Evolutionary conservation across 2,329 filamentous ascomycete genomes (phyloP).

Genomic region (Akanthomyces muscarius): DNA sequence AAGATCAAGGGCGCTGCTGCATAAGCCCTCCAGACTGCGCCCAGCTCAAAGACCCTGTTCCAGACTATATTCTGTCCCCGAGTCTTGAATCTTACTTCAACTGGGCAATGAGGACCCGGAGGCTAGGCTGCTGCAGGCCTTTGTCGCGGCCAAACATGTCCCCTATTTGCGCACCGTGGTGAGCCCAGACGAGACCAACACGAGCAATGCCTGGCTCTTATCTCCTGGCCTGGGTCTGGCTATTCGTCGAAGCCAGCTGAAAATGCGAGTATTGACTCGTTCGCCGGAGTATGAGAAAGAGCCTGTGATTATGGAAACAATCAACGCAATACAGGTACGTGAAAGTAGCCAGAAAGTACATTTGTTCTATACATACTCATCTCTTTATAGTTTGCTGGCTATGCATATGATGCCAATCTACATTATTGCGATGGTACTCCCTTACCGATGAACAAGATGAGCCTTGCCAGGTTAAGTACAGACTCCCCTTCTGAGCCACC

Average conservation of each 20-base stretch:
- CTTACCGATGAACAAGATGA: background rate
- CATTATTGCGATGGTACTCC: background rate
- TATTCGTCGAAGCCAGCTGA: background rate
- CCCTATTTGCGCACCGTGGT: background rate
- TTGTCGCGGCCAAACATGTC: background rate
- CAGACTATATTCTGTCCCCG: background rate
- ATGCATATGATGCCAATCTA: background rate
- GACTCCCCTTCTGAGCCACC: background rate
- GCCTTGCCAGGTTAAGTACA: background rate
- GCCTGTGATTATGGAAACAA: background rate
- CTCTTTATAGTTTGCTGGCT: background rate
- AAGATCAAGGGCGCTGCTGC: background rate
- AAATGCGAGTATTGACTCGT: background rate
- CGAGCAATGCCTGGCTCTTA: background rate
- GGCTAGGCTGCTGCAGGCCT: background rate
- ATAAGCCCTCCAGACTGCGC: background rate
- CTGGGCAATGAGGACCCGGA: background rate
- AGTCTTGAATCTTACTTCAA: background rate
- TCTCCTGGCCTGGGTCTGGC: background rate
- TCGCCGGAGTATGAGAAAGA: background rate
- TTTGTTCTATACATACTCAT: background rate
- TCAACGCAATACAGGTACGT: background rate
- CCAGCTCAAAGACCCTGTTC: background rate
- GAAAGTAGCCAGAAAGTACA: background rate
- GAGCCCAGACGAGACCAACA: background rate